phyloP scores from a whole-genome alignment of 371 early-diverging fungal species.

The Chytridiales sp. region DNA sequence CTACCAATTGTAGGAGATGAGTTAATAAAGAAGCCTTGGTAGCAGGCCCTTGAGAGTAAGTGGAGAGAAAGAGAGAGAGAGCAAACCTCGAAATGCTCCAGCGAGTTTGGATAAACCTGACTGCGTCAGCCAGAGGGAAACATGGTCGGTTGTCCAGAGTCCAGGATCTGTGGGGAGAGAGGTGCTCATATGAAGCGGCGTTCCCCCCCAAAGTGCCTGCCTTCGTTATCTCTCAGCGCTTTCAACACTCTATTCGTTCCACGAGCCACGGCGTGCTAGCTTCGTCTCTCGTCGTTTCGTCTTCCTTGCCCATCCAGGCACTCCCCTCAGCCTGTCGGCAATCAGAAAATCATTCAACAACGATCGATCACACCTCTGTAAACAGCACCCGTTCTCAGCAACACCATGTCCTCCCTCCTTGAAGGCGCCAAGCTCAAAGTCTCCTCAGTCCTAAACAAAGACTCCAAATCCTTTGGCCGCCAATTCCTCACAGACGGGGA shows the following conservation, averaged over 20 bases:
- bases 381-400: too few species aligned
- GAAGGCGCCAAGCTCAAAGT: conserved; percentile 55
- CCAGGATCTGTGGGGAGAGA: not conserved
- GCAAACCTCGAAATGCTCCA: not conserved
- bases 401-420: not conserved
- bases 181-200: not conserved
- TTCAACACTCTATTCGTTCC: not conserved
- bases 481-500: conserved; percentile 74
- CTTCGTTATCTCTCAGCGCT: not conserved
- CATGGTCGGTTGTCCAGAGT: not conserved
- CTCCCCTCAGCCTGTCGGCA: not conserved
- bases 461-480: conserved; percentile 75
- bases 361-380: too few species aligned
- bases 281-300: not conserved
- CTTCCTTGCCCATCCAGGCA: not conserved
- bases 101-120: not conserved
- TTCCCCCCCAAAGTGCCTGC: not conserved
- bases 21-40: not conserved
- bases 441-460: conserved; percentile 85
- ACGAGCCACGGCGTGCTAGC: not conserved
- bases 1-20: too few species aligned
- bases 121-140: not conserved
- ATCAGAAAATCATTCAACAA: too few species aligned
- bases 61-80: not conserved
- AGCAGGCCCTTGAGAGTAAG: not conserved